Evolutionary conservation across 129 eudicot species (phyloP), one percentile per base, ranked within the genome.

Genomic region (Logfia minima): DNA sequence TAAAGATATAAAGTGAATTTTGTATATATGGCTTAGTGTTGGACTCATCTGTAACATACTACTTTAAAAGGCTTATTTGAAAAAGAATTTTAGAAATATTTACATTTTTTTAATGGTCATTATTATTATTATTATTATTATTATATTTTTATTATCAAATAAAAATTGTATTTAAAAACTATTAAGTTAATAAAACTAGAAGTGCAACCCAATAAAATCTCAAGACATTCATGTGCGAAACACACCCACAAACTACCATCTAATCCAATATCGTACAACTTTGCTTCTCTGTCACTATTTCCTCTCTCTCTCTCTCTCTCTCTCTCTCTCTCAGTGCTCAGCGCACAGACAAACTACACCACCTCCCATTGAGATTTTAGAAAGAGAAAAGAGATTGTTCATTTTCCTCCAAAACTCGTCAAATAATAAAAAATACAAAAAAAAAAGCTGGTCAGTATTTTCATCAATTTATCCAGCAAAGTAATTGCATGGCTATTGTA

Each of bases 281-380:
- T 72, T 72, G 74, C 83, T 79, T 65, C 74, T 65, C 79, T 79
- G 77, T 23, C 78, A 51, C 72, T 45, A 8, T 32, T 35, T 64
- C 58, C 72, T 16, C 16, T 0, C 76, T 26, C 77, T 43, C 77
- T 37, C 81, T 55, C 75, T 34, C 28, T 26, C 28, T 31, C 35
- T 29, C 32, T 29, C 75, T 23, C 75, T 0, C 61, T 16, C 75
- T 6, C 83, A 21, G 24, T 72, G 63, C 58, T 6, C 75, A 52
- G 18, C 35, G 48, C 79, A 80, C 74, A 35, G 45, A 80, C 77
- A 72, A 72, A 65, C 62, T 10, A 51, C 72, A 79, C 83, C 59
- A 48, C 32, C 58, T 61, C 16, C 77, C 34, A 32, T 19, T 28
- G 35, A 35, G 60, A 6, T n/a, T 19, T 55, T 43, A 9, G 41